Conservation (phyloP, 2,329 filamentous ascomycete genomes). For the Paecilomyces variotii region DNA sequence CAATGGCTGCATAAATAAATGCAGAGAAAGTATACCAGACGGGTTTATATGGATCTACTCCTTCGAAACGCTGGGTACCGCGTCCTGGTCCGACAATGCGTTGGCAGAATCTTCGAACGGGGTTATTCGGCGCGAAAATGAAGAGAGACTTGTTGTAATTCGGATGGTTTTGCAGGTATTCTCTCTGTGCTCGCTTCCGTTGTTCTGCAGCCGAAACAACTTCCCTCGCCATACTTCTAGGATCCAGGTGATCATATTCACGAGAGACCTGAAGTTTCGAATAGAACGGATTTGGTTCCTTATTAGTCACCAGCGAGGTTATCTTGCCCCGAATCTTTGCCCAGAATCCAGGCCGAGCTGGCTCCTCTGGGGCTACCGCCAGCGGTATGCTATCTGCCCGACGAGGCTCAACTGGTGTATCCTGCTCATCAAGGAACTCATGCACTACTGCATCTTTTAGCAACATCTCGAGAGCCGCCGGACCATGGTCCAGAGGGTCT, state of each 20-base stretch:
- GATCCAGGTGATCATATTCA: slow-evolving; percentile 71
- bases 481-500: slow-evolving; percentile 87
- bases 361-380: slow-evolving; percentile 29
- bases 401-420: slow-evolving; percentile 23
- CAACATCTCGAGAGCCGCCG: slow-evolving; percentile 89
- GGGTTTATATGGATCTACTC: slow-evolving; percentile 77
- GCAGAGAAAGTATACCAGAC: slow-evolving; percentile 92
- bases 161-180: slow-evolving; percentile 80
- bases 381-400: slow-evolving; percentile 21
- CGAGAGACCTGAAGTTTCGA: slow-evolving; percentile 65
- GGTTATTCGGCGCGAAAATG: slow-evolving; percentile 72
- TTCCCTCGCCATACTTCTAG: slow-evolving; percentile 80
- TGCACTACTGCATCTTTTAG: slow-evolving; percentile 91
- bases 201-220: slow-evolving; percentile 76
- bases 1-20: slow-evolving; percentile 86
- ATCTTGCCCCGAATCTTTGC: slow-evolving; percentile 56
- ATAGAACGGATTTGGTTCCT: slow-evolving; percentile 93
- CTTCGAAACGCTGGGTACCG: slow-evolving; percentile 78
- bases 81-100: slow-evolving; percentile 84
- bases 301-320: slow-evolving; percentile 48
- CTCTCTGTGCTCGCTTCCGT: slow-evolving; percentile 78
- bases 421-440: slow-evolving; percentile 80
- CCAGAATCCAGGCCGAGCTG: slow-evolving; percentile 50
- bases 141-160: slow-evolving; percentile 90
- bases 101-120: slow-evolving; percentile 75